Evolutionary conservation across 352 stramenopile genomes (phyloP).

Genomic region (Globisporangium paddicum): DNA sequence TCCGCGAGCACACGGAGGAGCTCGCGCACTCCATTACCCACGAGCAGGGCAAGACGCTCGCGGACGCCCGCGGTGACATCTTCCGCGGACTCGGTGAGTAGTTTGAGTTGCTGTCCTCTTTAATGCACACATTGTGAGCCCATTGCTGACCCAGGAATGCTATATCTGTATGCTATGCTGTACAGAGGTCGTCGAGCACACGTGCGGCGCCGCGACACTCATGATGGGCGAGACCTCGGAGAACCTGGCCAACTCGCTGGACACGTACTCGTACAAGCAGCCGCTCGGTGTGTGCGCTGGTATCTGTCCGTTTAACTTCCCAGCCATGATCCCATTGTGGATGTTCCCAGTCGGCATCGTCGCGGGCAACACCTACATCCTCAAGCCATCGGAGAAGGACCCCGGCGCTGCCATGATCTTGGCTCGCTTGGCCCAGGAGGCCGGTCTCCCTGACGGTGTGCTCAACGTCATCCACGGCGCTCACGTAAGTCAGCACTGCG

Average conservation of each 20-base stretch:
- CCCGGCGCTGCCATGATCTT: slow-evolving; percentile 91
- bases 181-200: slow-evolving; percentile 69
- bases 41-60: slow-evolving; percentile 91
- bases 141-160: not conserved
- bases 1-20: slow-evolving; percentile 93
- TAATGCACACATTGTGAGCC: not conserved
- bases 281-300: slow-evolving; percentile 92
- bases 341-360: slow-evolving; percentile 88
- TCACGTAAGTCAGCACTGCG: slow-evolving; percentile 31
- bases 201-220: slow-evolving; percentile 68
- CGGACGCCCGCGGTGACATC: slow-evolving; percentile 95
- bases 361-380: slow-evolving; percentile 95
- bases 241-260: slow-evolving; percentile 89
- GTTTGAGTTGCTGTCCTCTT: not conserved
- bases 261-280: slow-evolving; percentile 96
- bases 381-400: slow-evolving; percentile 96
- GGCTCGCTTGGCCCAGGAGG: slow-evolving; percentile 89
- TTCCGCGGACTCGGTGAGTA: slow-evolving; percentile 91
- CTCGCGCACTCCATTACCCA: slow-evolving; percentile 93
- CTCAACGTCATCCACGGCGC: slow-evolving; percentile 93
- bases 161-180: not conserved
- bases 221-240: slow-evolving; percentile 95
- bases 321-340: slow-evolving; percentile 96
- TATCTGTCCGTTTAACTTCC: slow-evolving; percentile 96
- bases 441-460: slow-evolving; percentile 92